A percentile compares a stretch with the other conserved stretches of the same genome.
These are phyloP conservation scores for Macrocybe gigantea DNA, from an alignment of 768 basidiomycete genomes.

Conservation along the genomic window DNA sequence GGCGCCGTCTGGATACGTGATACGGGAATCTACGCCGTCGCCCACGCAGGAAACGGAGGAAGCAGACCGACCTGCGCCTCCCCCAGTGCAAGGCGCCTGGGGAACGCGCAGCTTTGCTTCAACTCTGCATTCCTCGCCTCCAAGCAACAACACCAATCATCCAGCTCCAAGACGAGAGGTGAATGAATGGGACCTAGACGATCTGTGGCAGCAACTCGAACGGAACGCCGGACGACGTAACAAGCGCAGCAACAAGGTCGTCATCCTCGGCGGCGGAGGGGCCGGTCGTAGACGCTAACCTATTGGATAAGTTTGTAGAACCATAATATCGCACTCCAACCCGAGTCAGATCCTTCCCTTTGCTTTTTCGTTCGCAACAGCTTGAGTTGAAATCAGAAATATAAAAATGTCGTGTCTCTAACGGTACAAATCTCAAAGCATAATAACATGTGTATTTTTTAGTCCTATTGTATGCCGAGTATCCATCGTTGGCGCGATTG, in stretches of 20 bases:
- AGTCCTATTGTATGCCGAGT: slow-evolving; percentile 9
- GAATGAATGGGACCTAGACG: slow-evolving; percentile 77
- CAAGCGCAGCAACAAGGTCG: slow-evolving; percentile 57
- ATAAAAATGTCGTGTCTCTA: not conserved
- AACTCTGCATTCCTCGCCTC: slow-evolving; percentile 52
- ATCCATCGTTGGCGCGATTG: not conserved
- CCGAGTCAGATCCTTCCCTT: too few species aligned
- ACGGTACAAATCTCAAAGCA: slow-evolving; percentile 10
- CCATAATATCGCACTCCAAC: too few species aligned
- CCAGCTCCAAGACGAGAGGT: slow-evolving; percentile 25
- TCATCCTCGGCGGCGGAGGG: slow-evolving; percentile 66
- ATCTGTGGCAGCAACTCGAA: slow-evolving; percentile 79
- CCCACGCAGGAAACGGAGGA: slow-evolving; percentile 14
- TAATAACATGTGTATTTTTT: slow-evolving; percentile 3
- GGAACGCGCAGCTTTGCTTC: slow-evolving; percentile 79
- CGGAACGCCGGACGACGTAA: slow-evolving; percentile 47
- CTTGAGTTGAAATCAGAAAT: not conserved
- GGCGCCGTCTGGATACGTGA: not conserved
- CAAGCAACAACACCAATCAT: slow-evolving; percentile 20
- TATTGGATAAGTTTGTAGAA: too few species aligned
- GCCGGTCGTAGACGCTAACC: slow-evolving; percentile 38
- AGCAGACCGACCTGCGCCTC: slow-evolving; percentile 8
- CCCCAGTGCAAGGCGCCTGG: slow-evolving; percentile 54
- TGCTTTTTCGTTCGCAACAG: too few species aligned
- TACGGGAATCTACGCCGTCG: slow-evolving; percentile 18